Base-by-base conservation (phyloP, 768 basidiomycete genomes). In the Mycena galericulata region DNA sequence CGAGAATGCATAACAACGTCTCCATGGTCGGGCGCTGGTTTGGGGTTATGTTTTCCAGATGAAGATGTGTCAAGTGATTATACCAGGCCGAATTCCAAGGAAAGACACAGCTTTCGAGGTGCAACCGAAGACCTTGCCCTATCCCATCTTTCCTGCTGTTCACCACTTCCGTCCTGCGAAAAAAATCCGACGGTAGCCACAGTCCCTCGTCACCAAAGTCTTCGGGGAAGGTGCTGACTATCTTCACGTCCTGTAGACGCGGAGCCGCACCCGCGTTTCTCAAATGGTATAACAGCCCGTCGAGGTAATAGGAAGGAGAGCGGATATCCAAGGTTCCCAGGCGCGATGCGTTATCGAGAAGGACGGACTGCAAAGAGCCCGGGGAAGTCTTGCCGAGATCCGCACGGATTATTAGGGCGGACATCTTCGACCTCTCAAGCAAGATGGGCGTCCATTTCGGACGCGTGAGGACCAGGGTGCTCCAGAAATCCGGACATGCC, bases 11-110 rank as follows among this genome's bases (percentile, higher is more conserved):
- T 27, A 67, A 41, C 2, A 70, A 34, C 20, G 30, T 30, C 41
- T 56, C 40, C 32, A 69, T 66, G 7, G 61, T 51, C 1, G 72
- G 68, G 27, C 50, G 9, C n/a, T 70, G 68, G 0, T 40, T 34
- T 2, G 24, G 17, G 14, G 49, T 36, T 1, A 67, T 27, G 43
- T 70, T n/a, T 22, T 26, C 57, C 15, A 72, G 65, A 27, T 69
- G 49, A 9, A 72, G 65, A 41, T 69, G 26, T 5, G 68, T 67
- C 41, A 72, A 38, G 3, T 72, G 45, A 36, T n/a, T 30, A 29
- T 72, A 72, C 61, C 61, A 70, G 9, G 22, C 30, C 20, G 72
- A 72, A 46, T 67, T 51, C 72, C 72, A 72, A 1, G 68, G 65
- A 29, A 72, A 64, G 3, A 65, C 72, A 27, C 65, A 69, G 22